Conservation (phyloP, 257 asterid species). For the Forsythia suspensa region DNA sequence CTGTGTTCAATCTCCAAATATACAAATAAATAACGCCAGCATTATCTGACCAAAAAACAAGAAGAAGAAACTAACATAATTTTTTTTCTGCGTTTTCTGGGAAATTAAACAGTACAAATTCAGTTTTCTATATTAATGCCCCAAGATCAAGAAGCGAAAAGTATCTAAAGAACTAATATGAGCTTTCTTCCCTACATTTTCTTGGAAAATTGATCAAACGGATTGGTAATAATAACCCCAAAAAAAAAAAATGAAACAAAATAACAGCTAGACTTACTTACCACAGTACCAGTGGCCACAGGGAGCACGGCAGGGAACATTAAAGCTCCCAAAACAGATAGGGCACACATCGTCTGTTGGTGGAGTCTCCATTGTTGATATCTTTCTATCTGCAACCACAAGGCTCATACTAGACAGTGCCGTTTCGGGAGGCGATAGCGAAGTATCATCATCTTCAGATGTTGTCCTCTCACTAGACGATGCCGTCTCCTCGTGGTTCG, state of each 20-base stretch:
- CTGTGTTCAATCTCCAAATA: neutral
- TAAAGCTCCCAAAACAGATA: slow-evolving; percentile 59
- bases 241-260: neutral
- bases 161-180: neutral
- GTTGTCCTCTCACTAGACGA: slow-evolving; percentile 24
- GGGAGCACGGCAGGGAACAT: slow-evolving; percentile 64
- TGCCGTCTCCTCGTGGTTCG: slow-evolving; percentile 20
- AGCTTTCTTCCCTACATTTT: too few relatives aligned
- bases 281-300: slow-evolving; percentile 93
- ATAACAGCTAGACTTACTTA: slow-evolving; percentile 21
- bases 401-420: slow-evolving; percentile 18
- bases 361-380: slow-evolving; percentile 44
- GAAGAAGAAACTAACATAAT: neutral
- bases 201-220: too few relatives aligned
- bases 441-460: slow-evolving; percentile 21
- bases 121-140: neutral
- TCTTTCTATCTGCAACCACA: slow-evolving; percentile 26
- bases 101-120: too few relatives aligned
- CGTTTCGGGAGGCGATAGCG: slow-evolving; percentile 10
- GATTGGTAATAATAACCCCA: neutral
- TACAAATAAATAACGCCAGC: neutral
- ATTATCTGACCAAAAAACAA: neutral
- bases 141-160: too few relatives aligned
- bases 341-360: slow-evolving; percentile 81
- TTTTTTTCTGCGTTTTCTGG: neutral